Conservation (phyloP, 805 yeast species). For the Myxozyma nipponensis region DNA sequence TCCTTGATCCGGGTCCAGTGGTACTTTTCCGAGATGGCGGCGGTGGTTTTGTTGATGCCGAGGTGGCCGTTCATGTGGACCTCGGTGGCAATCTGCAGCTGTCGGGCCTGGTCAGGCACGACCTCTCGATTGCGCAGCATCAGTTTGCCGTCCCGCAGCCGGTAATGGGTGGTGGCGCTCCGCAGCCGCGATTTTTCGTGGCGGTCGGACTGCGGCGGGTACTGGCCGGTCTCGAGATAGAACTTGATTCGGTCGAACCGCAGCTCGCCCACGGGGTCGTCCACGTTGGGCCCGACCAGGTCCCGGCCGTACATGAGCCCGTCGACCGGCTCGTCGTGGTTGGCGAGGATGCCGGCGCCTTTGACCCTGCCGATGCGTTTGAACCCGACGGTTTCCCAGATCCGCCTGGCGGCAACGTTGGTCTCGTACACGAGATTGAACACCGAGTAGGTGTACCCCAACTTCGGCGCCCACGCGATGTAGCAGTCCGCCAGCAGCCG, state of each 20-base stretch:
- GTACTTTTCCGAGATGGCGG: constrained; percentile 69
- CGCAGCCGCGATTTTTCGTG: constrained; percentile 85
- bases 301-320: constrained; percentile 82
- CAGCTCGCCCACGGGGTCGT: constrained; percentile 47
- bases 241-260: constrained; percentile 73
- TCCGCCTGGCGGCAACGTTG: constrained; percentile 73
- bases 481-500: constrained; percentile 77
- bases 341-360: constrained; percentile 85
- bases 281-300: constrained; percentile 50
- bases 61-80: constrained; percentile 68
- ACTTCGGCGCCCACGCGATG: constrained; percentile 82
- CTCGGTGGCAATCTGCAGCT: constrained; percentile 67
- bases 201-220: constrained; percentile 78
- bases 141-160: constrained; percentile 60
- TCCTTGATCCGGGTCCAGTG: constrained; percentile 92
- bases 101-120: constrained; percentile 69
- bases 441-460: constrained; percentile 80
- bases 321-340: constrained; percentile 80
- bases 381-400: constrained; percentile 74
- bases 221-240: constrained; percentile 77
- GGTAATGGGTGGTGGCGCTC: constrained; percentile 71
- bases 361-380: constrained; percentile 73
- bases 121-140: constrained; percentile 78
- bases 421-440: constrained; percentile 87
- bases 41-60: constrained; percentile 85